Evolutionary conservation across 768 basidiomycete species (phyloP).

Genomic region (Phaeolepiota aurea): DNA sequence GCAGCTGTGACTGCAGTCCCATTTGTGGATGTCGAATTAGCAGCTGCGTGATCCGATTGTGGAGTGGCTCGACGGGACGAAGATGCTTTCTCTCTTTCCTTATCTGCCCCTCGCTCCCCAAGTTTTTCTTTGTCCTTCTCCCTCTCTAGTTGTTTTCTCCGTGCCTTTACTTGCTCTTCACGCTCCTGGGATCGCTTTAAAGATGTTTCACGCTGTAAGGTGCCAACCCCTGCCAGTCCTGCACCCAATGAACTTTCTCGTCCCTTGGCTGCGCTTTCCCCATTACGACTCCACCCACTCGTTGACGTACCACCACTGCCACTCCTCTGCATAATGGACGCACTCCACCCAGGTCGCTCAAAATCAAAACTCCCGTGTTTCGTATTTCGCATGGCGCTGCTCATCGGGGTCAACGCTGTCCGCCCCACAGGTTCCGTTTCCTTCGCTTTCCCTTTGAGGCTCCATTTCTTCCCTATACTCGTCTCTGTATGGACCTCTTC

Average conservation of each 20-base stretch:
- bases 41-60: conserved; percentile 28
- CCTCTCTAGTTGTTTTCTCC: conserved; percentile 12
- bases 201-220: conserved; percentile 30
- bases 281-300: conserved; percentile 21
- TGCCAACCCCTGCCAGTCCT: conserved; percentile 37
- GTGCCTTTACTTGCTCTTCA: conserved; percentile 19
- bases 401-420: conserved; percentile 15
- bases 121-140: conserved; percentile 10
- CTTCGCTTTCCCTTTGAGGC: conserved; percentile 17
- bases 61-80: conserved; percentile 13
- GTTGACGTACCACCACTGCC: conserved; percentile 29
- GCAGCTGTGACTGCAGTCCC: conserved; percentile 14
- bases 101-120: conserved; percentile 9
- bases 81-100: conserved; percentile 9
- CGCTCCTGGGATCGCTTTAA: conserved; percentile 30
- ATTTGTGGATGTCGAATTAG: conserved; percentile 31
- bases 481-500: conserved; percentile 20
- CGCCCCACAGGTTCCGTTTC: conserved; percentile 11
- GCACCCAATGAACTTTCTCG: conserved; percentile 31
- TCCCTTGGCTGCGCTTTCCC: conserved; percentile 15
- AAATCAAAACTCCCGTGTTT: conserved; percentile 76
- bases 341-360: conserved; percentile 51
- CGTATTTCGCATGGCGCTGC: conserved; percentile 27
- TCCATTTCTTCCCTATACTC: conserved; percentile 7
- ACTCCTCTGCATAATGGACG: conserved; percentile 32